Conservation (phyloP, 2,329 filamentous ascomycete species). For the Dactylonectria macrodidyma region DNA sequence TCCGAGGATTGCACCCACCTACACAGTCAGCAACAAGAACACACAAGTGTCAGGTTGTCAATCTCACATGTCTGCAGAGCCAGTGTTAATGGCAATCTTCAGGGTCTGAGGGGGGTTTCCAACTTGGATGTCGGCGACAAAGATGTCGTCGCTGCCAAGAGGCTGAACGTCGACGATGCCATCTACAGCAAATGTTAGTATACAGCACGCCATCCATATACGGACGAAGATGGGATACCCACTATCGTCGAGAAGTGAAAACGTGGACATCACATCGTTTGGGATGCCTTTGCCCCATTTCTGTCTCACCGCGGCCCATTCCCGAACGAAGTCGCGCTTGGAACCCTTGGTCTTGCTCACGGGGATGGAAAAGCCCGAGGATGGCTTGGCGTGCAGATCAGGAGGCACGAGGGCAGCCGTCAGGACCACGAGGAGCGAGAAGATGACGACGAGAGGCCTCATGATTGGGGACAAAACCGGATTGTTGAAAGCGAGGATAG, state of each 20-base stretch:
- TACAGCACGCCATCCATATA: neutral
- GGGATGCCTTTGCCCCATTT: conserved; percentile 53
- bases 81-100: conserved; percentile 67
- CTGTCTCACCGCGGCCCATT: conserved; percentile 51
- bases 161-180: conserved; percentile 54
- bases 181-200: conserved; percentile 46
- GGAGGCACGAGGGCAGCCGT: conserved; percentile 35
- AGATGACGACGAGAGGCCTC: conserved; percentile 36
- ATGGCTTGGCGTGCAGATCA: neutral
- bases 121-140: conserved; percentile 60
- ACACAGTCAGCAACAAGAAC: conserved; percentile 25
- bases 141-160: conserved; percentile 59
- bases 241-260: conserved; percentile 52
- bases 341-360: conserved; percentile 40
- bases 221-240: neutral
- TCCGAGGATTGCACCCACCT: conserved; percentile 71
- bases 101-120: conserved; percentile 65
- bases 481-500: neutral
- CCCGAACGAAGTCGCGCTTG: conserved; percentile 51
- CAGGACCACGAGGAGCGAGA: conserved; percentile 33
- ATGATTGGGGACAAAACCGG: conserved; percentile 25
- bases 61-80: conserved; percentile 75
- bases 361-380: conserved; percentile 49
- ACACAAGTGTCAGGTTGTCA: neutral
- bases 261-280: conserved; percentile 35